These are phyloP conservation scores for Cyclocybe aegerita DNA, from an alignment of 768 basidiomycete genomes.

Conservation along the genomic window DNA sequence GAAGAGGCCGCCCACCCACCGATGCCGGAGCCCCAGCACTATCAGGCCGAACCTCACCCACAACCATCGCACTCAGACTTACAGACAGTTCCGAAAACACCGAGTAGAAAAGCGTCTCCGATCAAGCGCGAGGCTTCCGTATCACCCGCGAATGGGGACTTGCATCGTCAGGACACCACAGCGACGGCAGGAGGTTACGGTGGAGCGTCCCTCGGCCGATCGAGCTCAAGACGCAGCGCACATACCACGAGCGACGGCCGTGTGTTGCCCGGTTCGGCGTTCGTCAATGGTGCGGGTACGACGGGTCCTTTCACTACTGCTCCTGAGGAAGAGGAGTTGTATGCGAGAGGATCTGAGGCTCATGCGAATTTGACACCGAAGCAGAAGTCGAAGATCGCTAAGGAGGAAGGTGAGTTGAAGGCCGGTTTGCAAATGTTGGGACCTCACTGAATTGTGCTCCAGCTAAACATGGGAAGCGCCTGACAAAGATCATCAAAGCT, in stretches of 20 bases:
- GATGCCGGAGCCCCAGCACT: neutral
- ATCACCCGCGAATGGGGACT: too few species aligned
- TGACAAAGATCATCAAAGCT: slow-evolving; percentile 68
- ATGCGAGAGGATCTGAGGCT: slow-evolving; percentile 43
- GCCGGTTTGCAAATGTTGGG: neutral
- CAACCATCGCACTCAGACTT: neutral
- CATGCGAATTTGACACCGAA: slow-evolving; percentile 47
- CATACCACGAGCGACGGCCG: slow-evolving; percentile 33
- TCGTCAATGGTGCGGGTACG: slow-evolving; percentile 55
- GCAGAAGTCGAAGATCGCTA: slow-evolving; percentile 51
- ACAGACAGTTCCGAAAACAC: too few species aligned
- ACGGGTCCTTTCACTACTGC: slow-evolving; percentile 46
- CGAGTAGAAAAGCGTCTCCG: too few species aligned
- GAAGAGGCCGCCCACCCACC: slow-evolving; percentile 4
- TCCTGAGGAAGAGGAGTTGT: slow-evolving; percentile 37
- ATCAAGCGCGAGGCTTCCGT: too few species aligned
- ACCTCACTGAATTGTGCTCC: slow-evolving; percentile 1
- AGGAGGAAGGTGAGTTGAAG: slow-evolving; percentile 45
- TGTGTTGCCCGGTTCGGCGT: slow-evolving; percentile 36
- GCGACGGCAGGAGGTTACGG: too few species aligned
- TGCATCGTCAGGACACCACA: too few species aligned
- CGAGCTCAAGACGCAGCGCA: slow-evolving; percentile 29
- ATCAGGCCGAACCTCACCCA: neutral
- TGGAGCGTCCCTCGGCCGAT: slow-evolving; percentile 15
- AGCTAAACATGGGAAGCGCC: slow-evolving; percentile 59